Percentiles rank a stretch among this genome's conserved stretches.
Evolutionary conservation across 331 rosid genomes (phyloP).

Genomic region (Stylosanthes scabra): DNA sequence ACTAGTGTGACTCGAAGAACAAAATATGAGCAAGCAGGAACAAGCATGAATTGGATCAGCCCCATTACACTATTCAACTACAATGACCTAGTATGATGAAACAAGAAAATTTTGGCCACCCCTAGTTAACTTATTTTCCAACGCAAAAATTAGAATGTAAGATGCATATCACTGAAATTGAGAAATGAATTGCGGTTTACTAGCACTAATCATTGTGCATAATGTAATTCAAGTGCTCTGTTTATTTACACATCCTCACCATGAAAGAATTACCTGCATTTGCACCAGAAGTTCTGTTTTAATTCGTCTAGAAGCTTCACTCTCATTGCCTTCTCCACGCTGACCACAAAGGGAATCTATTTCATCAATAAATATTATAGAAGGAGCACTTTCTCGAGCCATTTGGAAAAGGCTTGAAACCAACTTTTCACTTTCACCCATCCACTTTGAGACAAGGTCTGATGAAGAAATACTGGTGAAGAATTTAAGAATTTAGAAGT

Average conservation of each 20-base stretch:
- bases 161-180: no score
- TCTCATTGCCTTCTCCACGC: conserved; percentile 99
- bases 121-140: no score
- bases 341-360: conserved; percentile 96
- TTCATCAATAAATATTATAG: conserved; percentile 95
- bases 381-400: conserved; percentile 99
- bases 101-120: no score
- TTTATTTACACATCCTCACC: conserved; percentile 35
- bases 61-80: conserved; percentile 6
- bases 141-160: no score
- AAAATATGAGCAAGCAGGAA: background rate
- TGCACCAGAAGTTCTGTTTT: conserved; percentile 99
- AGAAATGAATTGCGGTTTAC: no score
- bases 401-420: conserved; percentile 95
- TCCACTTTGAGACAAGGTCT: conserved; percentile 99
- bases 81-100: no score
- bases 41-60: background rate
- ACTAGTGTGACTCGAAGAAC: background rate
- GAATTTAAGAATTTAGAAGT: conserved; percentile 49
- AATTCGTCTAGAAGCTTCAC: conserved; percentile 99
- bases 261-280: conserved; percentile 85
- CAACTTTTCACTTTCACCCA: conserved; percentile 99
- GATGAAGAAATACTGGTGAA: conserved; percentile 87
- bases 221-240: conserved; percentile 25
- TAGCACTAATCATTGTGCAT: background rate